phyloP scores from a whole-genome alignment of 2,329 filamentous ascomycete genomes.

The Bipolaris cookei region DNA sequence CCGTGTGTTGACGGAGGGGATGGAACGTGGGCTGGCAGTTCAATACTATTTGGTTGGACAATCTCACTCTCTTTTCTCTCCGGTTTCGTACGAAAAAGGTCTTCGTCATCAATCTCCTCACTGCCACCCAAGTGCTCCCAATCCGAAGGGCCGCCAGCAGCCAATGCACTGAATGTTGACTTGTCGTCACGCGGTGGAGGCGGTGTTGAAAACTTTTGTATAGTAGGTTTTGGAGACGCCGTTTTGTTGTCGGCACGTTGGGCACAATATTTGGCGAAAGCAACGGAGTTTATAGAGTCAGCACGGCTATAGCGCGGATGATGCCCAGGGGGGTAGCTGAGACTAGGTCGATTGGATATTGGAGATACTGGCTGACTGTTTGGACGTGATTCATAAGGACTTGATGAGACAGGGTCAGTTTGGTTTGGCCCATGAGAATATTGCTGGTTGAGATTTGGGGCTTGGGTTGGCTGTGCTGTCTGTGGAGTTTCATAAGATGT shows the following conservation, averaged over 20 bases:
- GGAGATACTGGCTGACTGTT: conserved; percentile 45
- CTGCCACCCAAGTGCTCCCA: conserved; percentile 47
- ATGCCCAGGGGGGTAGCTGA: conserved; percentile 31
- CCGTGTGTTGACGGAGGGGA: conserved; percentile 35
- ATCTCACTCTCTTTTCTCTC: conserved; percentile 22
- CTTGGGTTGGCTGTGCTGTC: conserved; percentile 33
- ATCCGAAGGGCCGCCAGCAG: conserved; percentile 46
- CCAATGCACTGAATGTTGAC: conserved; percentile 43
- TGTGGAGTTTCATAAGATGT: conserved; percentile 15
- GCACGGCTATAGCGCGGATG: conserved; percentile 29
- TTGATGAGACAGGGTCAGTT: conserved; percentile 31
- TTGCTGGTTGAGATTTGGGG: conserved; percentile 23
- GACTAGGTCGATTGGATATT: conserved; percentile 35
- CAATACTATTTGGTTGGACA: conserved; percentile 35
- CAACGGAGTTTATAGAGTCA: conserved; percentile 43
- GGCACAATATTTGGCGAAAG: conserved; percentile 37
- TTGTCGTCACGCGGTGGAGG: conserved; percentile 37
- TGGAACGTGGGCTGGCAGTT: conserved; percentile 36
- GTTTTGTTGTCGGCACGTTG: conserved; percentile 33
- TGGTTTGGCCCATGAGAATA: conserved; percentile 26
- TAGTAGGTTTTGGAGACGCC: conserved; percentile 33
- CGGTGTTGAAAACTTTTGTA: conserved; percentile 28
- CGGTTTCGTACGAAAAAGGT: conserved; percentile 39
- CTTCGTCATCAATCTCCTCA: conserved; percentile 47
- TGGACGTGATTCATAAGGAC: conserved; percentile 35